A percentile compares a stretch with the other conserved stretches of the same genome.
These are phyloP conservation scores for Exophiala oligosperma DNA, from an alignment of 2,329 filamentous ascomycete species.

Conservation along the genomic window DNA sequence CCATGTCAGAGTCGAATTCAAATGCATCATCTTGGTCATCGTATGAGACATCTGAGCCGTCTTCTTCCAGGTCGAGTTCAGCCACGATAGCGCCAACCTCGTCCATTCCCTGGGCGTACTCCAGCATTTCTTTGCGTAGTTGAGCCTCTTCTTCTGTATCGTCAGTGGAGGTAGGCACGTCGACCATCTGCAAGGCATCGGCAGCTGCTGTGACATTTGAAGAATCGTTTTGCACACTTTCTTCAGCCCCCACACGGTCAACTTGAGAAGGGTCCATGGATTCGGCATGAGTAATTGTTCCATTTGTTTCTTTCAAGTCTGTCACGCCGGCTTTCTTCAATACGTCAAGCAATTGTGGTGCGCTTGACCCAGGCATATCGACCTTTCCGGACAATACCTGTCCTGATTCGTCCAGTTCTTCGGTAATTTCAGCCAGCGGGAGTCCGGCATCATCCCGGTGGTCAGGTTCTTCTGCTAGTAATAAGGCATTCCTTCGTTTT, in stretches of 20 bases:
- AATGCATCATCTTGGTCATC: conserved; percentile 53
- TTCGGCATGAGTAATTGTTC: conserved; percentile 8
- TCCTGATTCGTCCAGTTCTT: conserved; percentile 87
- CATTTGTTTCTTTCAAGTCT: conserved; percentile 39
- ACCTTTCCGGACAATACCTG: conserved; percentile 72
- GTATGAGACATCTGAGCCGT: conserved; percentile 48
- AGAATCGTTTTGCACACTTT: background rate
- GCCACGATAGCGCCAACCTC: conserved; percentile 92
- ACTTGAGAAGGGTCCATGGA: conserved; percentile 9
- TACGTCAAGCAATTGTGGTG: conserved; percentile 68
- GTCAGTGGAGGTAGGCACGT: conserved; percentile 38
- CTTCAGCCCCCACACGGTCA: background rate
- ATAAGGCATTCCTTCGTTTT: conserved; percentile 65
- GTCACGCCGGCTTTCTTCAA: conserved; percentile 74
- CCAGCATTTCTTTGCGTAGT: conserved; percentile 82
- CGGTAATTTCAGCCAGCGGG: conserved; percentile 85
- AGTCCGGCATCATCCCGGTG: conserved; percentile 67
- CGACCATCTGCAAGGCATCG: background rate
- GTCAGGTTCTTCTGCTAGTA: conserved; percentile 61
- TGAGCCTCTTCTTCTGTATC: conserved; percentile 80
- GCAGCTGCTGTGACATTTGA: background rate
- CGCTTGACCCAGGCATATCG: conserved; percentile 66
- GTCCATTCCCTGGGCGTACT: conserved; percentile 69
- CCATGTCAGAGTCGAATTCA: conserved; percentile 30
- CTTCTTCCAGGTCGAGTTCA: conserved; percentile 80